phyloP scores from a whole-genome alignment of 106 monocot species.

The Vanilla planifolia region DNA sequence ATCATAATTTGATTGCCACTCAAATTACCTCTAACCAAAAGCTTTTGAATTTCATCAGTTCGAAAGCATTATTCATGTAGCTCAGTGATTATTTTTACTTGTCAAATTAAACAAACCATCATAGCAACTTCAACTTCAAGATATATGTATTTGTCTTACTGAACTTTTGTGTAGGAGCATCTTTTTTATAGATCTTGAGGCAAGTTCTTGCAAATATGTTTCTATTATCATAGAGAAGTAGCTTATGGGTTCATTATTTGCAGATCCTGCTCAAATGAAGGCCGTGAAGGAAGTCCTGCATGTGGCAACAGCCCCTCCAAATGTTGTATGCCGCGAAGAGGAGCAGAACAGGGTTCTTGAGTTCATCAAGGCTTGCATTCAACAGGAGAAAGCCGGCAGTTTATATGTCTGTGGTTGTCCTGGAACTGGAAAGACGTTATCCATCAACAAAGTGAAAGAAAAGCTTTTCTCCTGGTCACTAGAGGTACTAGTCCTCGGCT shows the following conservation, averaged over 20 bases:
- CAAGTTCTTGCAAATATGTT: no score
- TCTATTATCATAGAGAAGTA: no score
- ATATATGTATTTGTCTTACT: no score
- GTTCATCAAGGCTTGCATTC: conserved; percentile 62
- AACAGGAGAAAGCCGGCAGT: conserved; percentile 54
- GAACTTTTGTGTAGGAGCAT: no score
- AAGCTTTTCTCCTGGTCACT: conserved; percentile 51
- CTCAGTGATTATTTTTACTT: no score
- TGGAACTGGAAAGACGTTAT: conserved; percentile 91
- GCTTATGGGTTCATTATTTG: background rate
- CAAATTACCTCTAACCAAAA: no score
- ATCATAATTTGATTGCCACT: no score
- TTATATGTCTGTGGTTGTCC: conserved; percentile 94
- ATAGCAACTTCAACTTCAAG: no score
- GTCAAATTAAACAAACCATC: no score
- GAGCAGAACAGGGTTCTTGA: conserved; percentile 72
- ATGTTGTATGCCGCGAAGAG: conserved; percentile 65
- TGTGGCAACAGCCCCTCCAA: conserved; percentile 49
- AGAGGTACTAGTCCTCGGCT: conserved; percentile 40
- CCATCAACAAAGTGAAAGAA: conserved; percentile 45
- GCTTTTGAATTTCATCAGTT: no score
- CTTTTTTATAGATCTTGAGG: no score
- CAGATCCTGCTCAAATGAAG: conserved; percentile 69
- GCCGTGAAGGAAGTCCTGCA: conserved; percentile 79
- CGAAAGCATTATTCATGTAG: no score